Evolutionary conservation across 2,329 filamentous ascomycete genomes (phyloP).

Genomic region (Samsoniella hepiali): DNA sequence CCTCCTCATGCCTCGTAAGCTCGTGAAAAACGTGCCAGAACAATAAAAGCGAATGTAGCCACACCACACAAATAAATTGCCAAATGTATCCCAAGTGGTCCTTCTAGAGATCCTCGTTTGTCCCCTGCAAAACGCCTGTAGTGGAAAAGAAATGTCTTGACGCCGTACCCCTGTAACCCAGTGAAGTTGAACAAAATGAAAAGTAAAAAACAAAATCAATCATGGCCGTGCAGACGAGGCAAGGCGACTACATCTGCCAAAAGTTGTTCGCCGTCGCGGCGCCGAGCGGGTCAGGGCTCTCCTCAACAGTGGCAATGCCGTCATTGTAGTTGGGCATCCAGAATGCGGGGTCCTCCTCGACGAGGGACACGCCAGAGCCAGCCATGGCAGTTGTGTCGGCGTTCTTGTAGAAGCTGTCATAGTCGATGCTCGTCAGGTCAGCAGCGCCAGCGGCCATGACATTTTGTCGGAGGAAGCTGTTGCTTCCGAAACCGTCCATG

Average conservation of each 20-base stretch:
- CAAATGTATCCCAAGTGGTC: constrained; percentile 15
- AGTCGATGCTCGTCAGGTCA: constrained; percentile 51
- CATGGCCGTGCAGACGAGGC: neutral
- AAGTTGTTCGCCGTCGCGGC: constrained; percentile 31
- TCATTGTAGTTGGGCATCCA: constrained; percentile 48
- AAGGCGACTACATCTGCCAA: constrained; percentile 32
- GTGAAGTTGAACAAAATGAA: neutral
- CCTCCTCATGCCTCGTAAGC: constrained; percentile 14
- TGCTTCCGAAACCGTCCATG: constrained; percentile 45
- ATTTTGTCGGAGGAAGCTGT: constrained; percentile 46
- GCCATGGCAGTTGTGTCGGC: constrained; percentile 41
- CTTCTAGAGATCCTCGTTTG: constrained; percentile 17
- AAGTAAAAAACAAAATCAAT: neutral
- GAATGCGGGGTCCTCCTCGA: constrained; percentile 50
- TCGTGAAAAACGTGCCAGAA: constrained; percentile 1
- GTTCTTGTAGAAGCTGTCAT: constrained; percentile 54
- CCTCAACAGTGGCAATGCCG: constrained; percentile 34
- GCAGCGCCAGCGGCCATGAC: constrained; percentile 37
- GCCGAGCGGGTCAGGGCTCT: constrained; percentile 34
- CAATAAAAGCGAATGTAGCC: constrained; percentile 6
- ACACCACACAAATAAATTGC: constrained; percentile 3
- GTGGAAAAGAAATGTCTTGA: constrained; percentile 1
- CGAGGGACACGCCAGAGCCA: constrained; percentile 43
- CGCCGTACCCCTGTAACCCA: constrained; percentile 6
- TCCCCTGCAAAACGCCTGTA: constrained; percentile 7